Conservation (phyloP, 345 rosid genomes). For the Leavenworthia alabamica region DNA sequence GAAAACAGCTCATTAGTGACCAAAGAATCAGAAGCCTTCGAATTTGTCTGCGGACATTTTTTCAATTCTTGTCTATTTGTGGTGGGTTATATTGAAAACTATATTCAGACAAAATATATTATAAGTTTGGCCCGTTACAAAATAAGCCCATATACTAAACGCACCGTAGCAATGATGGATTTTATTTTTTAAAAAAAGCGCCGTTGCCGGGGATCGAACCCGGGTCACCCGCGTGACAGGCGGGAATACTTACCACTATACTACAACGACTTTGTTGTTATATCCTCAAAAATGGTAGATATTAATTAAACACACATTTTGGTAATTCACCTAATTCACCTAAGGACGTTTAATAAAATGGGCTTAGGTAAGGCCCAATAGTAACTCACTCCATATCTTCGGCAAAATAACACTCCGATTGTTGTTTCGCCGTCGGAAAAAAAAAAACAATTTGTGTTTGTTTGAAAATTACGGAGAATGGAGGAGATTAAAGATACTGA, state of each 20-base stretch:
- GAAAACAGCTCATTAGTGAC: neutral
- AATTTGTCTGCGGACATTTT: neutral
- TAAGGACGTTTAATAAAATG: neutral
- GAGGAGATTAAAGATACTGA: conserved; percentile 21
- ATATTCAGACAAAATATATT: neutral
- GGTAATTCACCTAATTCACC: neutral
- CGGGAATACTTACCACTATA: conserved; percentile 86
- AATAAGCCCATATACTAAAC: no score
- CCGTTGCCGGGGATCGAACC: conserved; percentile 94
- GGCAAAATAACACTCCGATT: neutral
- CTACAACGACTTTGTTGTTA: conserved; percentile 79
- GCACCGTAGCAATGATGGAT: no score
- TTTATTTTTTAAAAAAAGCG: no score
- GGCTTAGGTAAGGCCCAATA: conserved; percentile 11
- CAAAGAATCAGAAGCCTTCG: neutral
- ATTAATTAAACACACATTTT: no score
- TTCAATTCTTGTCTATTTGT: neutral
- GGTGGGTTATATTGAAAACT: neutral
- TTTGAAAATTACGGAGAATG: conserved; percentile 8
- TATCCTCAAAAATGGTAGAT: no score
- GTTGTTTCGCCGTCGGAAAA: conserved; percentile 3
- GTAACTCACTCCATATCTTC: neutral
- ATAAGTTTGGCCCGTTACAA: no score
- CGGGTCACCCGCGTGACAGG: conserved; percentile 95
- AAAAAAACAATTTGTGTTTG: neutral